These are phyloP conservation scores for Phyllachora maydis DNA, from an alignment of 2,329 filamentous ascomycete genomes.

Conservation along the genomic window DNA sequence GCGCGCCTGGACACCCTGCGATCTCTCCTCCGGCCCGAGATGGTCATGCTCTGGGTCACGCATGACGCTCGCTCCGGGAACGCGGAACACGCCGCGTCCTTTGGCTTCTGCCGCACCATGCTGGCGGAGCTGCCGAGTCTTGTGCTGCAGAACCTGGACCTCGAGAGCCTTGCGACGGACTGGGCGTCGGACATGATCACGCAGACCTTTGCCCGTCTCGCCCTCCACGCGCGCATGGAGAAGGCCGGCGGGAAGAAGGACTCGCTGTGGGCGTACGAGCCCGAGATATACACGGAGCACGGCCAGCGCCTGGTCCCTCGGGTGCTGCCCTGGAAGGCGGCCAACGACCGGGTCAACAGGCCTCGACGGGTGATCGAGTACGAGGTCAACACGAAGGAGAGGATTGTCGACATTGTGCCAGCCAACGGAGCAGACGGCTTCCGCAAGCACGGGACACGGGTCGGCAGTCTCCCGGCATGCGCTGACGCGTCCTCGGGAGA, in stretches of 20 bases:
- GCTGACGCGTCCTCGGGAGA: no score
- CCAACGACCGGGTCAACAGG: slow-evolving; percentile 17
- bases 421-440: slow-evolving; percentile 3
- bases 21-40: slow-evolving; percentile 9
- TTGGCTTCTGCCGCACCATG: slow-evolving; percentile 12
- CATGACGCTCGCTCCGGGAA: slow-evolving; percentile 5
- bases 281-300: slow-evolving; percentile 15
- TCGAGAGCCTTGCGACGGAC: slow-evolving; percentile 5
- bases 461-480: slow-evolving; percentile 2
- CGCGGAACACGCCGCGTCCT: slow-evolving; percentile 10
- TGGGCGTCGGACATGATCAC: slow-evolving; percentile 3
- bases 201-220: slow-evolving; percentile 7
- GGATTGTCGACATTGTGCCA: slow-evolving; percentile 9
- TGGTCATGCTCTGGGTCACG: slow-evolving; percentile 12
- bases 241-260: slow-evolving; percentile 2
- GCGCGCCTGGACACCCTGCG: slow-evolving; percentile 8
- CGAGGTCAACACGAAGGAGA: slow-evolving; percentile 12
- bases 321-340: slow-evolving; percentile 15
- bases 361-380: slow-evolving; percentile 13
- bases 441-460: slow-evolving; percentile 1
- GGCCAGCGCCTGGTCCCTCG: slow-evolving; percentile 15
- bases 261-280: slow-evolving; percentile 12
- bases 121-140: slow-evolving; percentile 12
- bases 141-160: slow-evolving; percentile 11
- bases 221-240: slow-evolving; percentile 1